Base-by-base conservation (phyloP, 768 basidiomycete species). In the Lyophyllum atratum region DNA sequence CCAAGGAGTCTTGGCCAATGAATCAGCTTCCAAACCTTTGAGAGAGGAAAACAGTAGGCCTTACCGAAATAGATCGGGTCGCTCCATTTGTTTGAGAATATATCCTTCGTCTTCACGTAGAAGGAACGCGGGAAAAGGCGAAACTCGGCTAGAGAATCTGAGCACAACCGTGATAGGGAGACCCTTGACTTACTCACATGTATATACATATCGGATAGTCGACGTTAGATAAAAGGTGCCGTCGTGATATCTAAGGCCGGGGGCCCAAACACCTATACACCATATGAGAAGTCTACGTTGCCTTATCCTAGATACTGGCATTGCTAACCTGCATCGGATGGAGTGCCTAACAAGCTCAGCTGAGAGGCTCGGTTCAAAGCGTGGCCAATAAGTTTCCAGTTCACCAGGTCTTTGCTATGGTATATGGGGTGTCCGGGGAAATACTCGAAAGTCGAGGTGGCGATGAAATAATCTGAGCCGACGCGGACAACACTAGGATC, bases 381-480 rank as follows among this genome's bases (percentile, higher is more conserved):
- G 58, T 77, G 76, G 3, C 75, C 74, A 56, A 77, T 71, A 15
- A 76, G 65, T 15, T 61, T 64, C 75, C 75, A 77, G 37, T 60
- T 54, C 17, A 69, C 67, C 40, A 77, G 61, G 47, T 76, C 64
- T 58, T 61, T 76, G 63, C 73, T 76, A 49, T 76, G 74, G 58
- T 77, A 76, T n/a, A 77, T 75, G 1, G 76, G 74, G 50, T 74
- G 70, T 5, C 74, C 76, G 14, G 76, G 76, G 55, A 69, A 77
- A 52, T 74, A 74, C 55, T 76, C 75, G 25, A 77, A 77, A 5
- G 72, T 70, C 1, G 74, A 76, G 0, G 74, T 76, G 4, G 70
- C 66, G 46, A 75, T 69, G 60, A 76, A 77, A 53, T 76, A 77
- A 60, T 76, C 73, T 1, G 66, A 50, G 12, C 72, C 73, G 43